These are phyloP conservation scores for Leucaena leucocephala DNA, from an alignment of 306 rosid genomes.

Conservation along the genomic window DNA sequence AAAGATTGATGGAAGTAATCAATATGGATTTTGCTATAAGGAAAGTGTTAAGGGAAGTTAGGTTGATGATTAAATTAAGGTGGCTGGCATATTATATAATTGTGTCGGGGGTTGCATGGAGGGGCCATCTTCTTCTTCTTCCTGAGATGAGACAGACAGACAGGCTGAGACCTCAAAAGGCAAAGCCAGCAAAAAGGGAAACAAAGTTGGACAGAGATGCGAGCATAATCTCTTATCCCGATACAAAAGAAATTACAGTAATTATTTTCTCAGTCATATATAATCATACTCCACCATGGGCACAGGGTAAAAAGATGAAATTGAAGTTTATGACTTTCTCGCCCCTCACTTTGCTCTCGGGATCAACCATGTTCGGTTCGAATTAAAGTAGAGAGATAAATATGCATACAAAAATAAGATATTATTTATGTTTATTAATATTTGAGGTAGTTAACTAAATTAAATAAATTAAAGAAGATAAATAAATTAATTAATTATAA, in stretches of 20 bases:
- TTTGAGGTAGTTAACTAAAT: no score
- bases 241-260: not conserved
- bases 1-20: no score
- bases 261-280: not conserved
- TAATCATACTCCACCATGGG: slow-evolving; percentile 4
- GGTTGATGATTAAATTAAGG: slow-evolving; percentile 10
- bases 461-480: no score
- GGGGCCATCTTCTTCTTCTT: no score
- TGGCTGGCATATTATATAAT: slow-evolving; percentile 1
- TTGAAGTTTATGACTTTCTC: not conserved
- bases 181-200: not conserved
- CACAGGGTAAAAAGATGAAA: not conserved
- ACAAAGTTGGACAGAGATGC: not conserved
- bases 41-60: not conserved
- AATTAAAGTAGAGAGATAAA: not conserved
- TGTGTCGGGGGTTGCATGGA: slow-evolving; percentile 20
- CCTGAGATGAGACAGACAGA: no score
- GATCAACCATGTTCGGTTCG: not conserved
- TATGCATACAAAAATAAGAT: no score
- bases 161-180: no score
- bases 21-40: not conserved
- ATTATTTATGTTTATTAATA: no score
- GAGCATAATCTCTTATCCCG: slow-evolving; percentile 1
- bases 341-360: not conserved
- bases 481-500: no score